Base-by-base conservation (phyloP, 106 monocot genomes). In the Apostasia shenzhenica region DNA sequence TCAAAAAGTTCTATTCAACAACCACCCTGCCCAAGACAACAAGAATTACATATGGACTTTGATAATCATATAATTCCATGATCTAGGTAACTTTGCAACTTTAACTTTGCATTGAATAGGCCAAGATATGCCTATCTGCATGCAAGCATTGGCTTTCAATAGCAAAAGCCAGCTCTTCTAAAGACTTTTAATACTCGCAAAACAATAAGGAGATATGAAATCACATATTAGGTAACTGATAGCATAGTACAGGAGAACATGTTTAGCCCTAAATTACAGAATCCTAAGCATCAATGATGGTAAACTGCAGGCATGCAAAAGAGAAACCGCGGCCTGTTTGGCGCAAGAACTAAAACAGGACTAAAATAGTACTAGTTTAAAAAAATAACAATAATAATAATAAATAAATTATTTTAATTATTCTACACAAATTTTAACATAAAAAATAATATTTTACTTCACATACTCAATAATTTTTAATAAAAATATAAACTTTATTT, bases 61-160 rank as follows among this genome's bases (percentile, higher is more conserved):
- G 45, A 64, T 64, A 64, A 46, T 3, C 66, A 67, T 7, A 67
- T 45, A 71, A 67, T 67, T 76, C 59, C 65, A 54, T 53, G 54
- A 48, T 73, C 45, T 57, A 41, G 51, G 67, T 8, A 69, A 92
- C 92, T 88, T 92, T 85, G 92, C 92, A 72, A 88, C 92, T 67
- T 88, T 88, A 76, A 85, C 61, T 83, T 92, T 88, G 61, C 66
- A 88, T 92, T 83, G 82, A 92, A 92, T 59, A 92, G 60, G 63
- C 92, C 92, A 78, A 92, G 86, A 83, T 92, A 92, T 73, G 88
- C 82, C 81, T 88, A 92, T 82, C 92, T 92, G 91, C 84, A 85
- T 60, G 68, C 72, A 79, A 78, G 64, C 59, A 74, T 77, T 54
- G 51, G 14, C 69, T 74, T 73, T 69, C 73, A 75, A 76, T 6